Percentiles rank a stretch among this genome's conserved stretches.
Evolutionary conservation across 2,329 filamentous ascomycete genomes (phyloP).

Genomic region (Atkinsonella hypoxylon): DNA sequence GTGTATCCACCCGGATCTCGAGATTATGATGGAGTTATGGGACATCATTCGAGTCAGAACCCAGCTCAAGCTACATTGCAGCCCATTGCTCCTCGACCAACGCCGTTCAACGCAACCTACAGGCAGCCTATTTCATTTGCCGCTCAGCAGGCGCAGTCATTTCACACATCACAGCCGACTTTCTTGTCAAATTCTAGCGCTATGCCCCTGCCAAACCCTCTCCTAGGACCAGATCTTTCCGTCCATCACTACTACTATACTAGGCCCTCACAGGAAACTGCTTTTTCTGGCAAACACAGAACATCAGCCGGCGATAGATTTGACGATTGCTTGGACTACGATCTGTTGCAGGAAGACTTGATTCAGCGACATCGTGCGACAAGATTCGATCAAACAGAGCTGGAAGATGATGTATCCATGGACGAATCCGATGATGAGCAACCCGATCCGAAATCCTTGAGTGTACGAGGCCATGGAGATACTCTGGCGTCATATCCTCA

Average conservation of each 20-base stretch:
- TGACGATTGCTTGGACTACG: neutral
- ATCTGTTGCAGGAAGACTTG: neutral
- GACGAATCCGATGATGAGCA: conserved; percentile 51
- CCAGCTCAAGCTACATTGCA: conserved; percentile 26
- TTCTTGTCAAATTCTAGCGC: conserved; percentile 4
- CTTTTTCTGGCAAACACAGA: conserved; percentile 6
- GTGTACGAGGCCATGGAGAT: conserved; percentile 20
- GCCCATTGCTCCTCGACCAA: conserved; percentile 41
- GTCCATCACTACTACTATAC: conserved; percentile 2
- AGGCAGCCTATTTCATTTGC: conserved; percentile 7
- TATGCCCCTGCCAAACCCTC: conserved; percentile 11
- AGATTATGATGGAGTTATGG: conserved; percentile 14
- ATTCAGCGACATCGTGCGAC: neutral
- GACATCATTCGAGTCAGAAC: conserved; percentile 20
- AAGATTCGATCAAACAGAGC: neutral
- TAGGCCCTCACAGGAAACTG: neutral
- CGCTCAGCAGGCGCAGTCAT: neutral
- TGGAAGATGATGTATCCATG: conserved; percentile 7
- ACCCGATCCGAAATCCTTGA: conserved; percentile 17
- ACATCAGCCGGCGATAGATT: conserved; percentile 5
- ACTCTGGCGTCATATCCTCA: conserved; percentile 18
- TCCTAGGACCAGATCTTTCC: conserved; percentile 7
- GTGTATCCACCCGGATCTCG: conserved; percentile 30
- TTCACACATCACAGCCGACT: neutral
- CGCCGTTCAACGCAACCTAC: conserved; percentile 16